Base-by-base conservation (phyloP, 2,329 filamentous ascomycete species). In the Pseudogymnoascus sp. region DNA sequence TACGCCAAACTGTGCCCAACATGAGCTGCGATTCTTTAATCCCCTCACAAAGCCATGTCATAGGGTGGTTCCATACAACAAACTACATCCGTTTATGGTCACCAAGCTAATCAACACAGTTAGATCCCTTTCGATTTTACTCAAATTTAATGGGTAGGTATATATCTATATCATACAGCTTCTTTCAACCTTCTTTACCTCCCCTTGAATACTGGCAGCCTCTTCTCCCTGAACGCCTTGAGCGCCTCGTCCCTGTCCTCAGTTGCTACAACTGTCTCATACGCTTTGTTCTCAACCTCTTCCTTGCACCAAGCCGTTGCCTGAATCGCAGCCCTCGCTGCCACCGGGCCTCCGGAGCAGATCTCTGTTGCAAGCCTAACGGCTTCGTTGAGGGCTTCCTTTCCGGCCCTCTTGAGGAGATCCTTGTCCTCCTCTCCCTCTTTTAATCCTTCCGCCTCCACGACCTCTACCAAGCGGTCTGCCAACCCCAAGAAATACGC, bases 401-500 rank as follows among this genome's bases (percentile, higher is more conserved):
- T 82, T 58, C 89, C 78, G 15, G 89, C 88, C 33, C 77, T 75
- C 4, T 78, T 76, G 60, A 86, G 77, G 59, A 88, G 69, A 36
- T 73, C 73, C 40, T 76, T 75, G 50, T 65, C 69, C 58, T 74
- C 73, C 62, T 69, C 69, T 54, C 73, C 76, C 4, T 77, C 78
- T n/a, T 73, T 74, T 61, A 75, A 72, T 24, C 73, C 71, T 60
- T 76, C 76, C 66, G 84, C 80, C 5, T 84, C 82, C 21, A 83
- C 76, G 21, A 96, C 81, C 74, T 97, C 89, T 24, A 97, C 90
- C 31, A 97, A 76, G n/a, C 93, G 81, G 75, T 97, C 92, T 47
- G 90, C 92, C 35, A 99, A 80, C 1, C 94, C 94, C 15, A 97
- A 76, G 73, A 95, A 94, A 75, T 96, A 96, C 0, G 94, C 90